Percentiles rank a stretch among this genome's conserved stretches.
These are phyloP conservation scores for Pelargonium fulgidum DNA, from an alignment of 441 rosid genomes.

Conservation along the genomic window DNA sequence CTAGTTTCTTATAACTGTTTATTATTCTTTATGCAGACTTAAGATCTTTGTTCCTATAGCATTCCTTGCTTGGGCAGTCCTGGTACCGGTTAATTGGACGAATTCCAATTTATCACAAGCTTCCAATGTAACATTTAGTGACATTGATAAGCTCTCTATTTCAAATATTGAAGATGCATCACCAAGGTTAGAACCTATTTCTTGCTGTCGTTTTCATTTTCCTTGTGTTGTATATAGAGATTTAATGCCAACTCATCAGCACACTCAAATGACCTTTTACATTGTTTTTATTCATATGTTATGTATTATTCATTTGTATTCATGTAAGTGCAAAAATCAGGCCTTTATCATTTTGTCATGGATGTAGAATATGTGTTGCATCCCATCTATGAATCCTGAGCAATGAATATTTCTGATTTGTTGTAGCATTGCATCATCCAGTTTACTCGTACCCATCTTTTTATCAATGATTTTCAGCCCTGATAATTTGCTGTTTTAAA, in stretches of 20 bases:
- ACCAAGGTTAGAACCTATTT: conserved; percentile 37
- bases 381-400: background rate
- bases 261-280: background rate
- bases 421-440: conserved; percentile 1
- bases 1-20: conserved; percentile 11
- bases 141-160: conserved; percentile 82
- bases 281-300: background rate
- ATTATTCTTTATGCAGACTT: conserved; percentile 42
- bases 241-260: background rate
- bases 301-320: background rate
- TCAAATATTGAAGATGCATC: conserved; percentile 66
- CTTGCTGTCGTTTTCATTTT: background rate
- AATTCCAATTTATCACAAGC: conserved; percentile 28
- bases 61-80: conserved; percentile 63
- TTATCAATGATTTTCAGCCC: background rate
- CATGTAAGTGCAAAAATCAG: background rate
- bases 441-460: background rate
- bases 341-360: background rate
- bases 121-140: conserved; percentile 62
- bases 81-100: conserved; percentile 78
- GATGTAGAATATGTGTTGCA: background rate
- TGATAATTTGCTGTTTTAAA: background rate
- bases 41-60: conserved; percentile 88
- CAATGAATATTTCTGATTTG: background rate
- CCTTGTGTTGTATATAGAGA: background rate